A percentile compares a stretch with the other conserved stretches of the same genome.
phyloP scores from a whole-genome alignment of 805 yeast genomes.

The Wickerhamomyces pijperi region DNA sequence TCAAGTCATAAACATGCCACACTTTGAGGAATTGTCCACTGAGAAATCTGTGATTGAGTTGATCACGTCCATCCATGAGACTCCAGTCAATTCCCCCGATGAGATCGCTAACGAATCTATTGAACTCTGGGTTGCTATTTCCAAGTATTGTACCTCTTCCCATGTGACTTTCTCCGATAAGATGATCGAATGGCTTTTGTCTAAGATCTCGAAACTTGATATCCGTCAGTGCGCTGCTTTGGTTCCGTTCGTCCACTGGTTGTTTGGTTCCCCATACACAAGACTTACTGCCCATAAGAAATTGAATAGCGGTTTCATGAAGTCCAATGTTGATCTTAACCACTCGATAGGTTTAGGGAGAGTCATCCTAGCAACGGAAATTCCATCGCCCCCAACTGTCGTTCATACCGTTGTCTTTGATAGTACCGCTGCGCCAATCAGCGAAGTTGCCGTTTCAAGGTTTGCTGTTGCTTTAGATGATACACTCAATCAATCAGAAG shows the following conservation, averaged over 20 bases:
- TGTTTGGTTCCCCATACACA: background rate
- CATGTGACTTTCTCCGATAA: conserved; percentile 20
- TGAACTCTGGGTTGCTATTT: conserved; percentile 40
- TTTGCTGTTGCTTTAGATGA: background rate
- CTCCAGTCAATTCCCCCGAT: conserved; percentile 52
- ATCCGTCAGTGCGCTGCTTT: too few relatives aligned
- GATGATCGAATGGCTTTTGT: conserved; percentile 38
- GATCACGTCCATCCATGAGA: conserved; percentile 37
- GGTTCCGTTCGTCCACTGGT: background rate
- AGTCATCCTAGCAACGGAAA: too few relatives aligned
- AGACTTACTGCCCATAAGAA: too few relatives aligned
- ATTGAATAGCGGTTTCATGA: too few relatives aligned
- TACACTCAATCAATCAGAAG: background rate
- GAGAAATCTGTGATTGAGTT: conserved; percentile 35
- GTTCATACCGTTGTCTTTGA: background rate
- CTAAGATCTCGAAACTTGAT: background rate
- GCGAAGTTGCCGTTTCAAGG: background rate
- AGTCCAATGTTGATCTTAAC: too few relatives aligned
- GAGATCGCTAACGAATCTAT: conserved; percentile 34
- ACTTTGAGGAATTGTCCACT: conserved; percentile 1
- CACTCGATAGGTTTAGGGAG: too few relatives aligned
- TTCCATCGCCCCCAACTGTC: too few relatives aligned
- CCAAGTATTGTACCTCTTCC: conserved; percentile 24
- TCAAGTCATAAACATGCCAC: conserved; percentile 10
- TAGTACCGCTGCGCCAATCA: background rate